These are phyloP conservation scores for Suillus alpinus DNA, from an alignment of 768 basidiomycete species.

Conservation along the genomic window DNA sequence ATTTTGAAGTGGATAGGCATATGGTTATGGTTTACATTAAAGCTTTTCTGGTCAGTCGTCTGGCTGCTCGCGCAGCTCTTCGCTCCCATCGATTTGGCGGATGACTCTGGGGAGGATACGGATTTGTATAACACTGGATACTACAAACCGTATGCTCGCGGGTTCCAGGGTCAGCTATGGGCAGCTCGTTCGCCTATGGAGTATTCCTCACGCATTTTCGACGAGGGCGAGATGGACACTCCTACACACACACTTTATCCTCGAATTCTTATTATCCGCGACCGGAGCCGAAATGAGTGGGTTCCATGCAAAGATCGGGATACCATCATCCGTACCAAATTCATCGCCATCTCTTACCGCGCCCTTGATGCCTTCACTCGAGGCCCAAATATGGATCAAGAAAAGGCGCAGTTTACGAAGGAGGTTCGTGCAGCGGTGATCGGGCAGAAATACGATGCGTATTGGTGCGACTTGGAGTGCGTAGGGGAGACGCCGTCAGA, in stretches of 20 bases:
- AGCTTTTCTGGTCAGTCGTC: constrained; percentile 12
- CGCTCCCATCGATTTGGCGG: not conserved
- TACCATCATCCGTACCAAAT: constrained; percentile 9
- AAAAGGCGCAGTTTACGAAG: constrained; percentile 9
- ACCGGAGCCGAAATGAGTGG: constrained; percentile 5
- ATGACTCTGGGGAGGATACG: not conserved
- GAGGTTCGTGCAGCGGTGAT: constrained; percentile 8
- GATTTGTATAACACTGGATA: constrained; percentile 2
- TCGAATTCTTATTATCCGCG: constrained; percentile 9
- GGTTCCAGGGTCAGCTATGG: constrained; percentile 18
- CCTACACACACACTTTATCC: constrained; percentile 15
- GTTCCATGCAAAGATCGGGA: not conserved
- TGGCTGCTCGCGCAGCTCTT: not conserved
- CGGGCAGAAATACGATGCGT: constrained; percentile 7
- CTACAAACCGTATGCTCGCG: constrained; percentile 6
- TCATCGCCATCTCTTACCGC: constrained; percentile 17
- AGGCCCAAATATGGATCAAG: constrained; percentile 5
- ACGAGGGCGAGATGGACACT: constrained; percentile 5
- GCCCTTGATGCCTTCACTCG: constrained; percentile 9
- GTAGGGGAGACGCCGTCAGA: constrained; percentile 12
- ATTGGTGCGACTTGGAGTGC: constrained; percentile 21
- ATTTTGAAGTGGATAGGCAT: constrained; percentile 9
- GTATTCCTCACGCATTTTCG: constrained; percentile 9
- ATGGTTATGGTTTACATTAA: constrained; percentile 8
- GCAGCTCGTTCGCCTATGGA: constrained; percentile 20